These are phyloP conservation scores for Ilex paraguariensis DNA, from an alignment of 305 asterid species.

Conservation along the genomic window DNA sequence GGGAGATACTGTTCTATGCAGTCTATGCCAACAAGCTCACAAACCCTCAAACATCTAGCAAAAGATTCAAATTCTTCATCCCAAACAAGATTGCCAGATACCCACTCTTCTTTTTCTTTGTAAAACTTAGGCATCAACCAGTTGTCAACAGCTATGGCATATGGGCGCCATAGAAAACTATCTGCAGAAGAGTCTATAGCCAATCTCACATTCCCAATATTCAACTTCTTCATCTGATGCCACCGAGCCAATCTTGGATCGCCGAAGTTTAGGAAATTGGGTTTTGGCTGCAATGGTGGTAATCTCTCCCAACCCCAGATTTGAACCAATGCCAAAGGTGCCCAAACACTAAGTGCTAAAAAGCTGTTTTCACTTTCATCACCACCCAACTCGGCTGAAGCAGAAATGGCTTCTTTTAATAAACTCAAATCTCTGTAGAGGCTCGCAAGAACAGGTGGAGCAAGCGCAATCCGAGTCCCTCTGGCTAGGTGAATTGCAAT, in stretches of 20 bases:
- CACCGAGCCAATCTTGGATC: constrained; percentile 28
- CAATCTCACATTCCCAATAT: constrained; percentile 22
- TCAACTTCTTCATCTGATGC: constrained; percentile 10
- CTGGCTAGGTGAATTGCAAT: constrained; percentile 28
- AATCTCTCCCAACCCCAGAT: constrained; percentile 54
- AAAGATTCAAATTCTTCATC: constrained; percentile 21
- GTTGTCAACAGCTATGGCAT: constrained; percentile 20
- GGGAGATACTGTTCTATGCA: constrained; percentile 38
- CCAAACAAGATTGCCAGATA: background rate
- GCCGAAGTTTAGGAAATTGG: constrained; percentile 11
- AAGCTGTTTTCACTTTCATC: background rate
- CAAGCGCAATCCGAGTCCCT: constrained; percentile 35
- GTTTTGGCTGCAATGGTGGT: constrained; percentile 19
- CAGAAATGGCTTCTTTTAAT: constrained; percentile 15
- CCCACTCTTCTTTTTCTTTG: constrained; percentile 18
- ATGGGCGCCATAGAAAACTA: constrained; percentile 34
- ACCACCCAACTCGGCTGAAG: background rate
- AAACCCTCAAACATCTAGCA: constrained; percentile 21
- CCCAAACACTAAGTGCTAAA: constrained; percentile 17
- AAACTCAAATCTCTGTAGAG: constrained; percentile 26
- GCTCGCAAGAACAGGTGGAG: constrained; percentile 32
- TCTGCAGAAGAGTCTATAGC: constrained; percentile 27
- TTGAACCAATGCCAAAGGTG: constrained; percentile 32
- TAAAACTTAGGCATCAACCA: constrained; percentile 25
- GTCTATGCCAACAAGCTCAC: constrained; percentile 28